Percentiles rank a stretch among this genome's conserved stretches.
phyloP scores from a whole-genome alignment of 2,329 filamentous ascomycete species.

The Fusarium dlaminii region DNA sequence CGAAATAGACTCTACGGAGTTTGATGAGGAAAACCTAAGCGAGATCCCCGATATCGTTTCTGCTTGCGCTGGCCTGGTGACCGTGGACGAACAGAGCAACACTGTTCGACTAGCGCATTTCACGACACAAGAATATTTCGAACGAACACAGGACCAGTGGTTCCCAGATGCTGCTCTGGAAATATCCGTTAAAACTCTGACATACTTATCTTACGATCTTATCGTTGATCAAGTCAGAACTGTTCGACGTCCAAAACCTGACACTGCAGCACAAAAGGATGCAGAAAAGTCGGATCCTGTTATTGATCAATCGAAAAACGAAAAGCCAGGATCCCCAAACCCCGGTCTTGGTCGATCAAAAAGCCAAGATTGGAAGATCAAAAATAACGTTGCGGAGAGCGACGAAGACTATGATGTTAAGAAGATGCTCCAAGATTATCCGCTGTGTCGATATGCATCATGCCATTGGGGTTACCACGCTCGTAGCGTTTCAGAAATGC shows the following conservation, averaged over 20 bases:
- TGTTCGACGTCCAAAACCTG: not conserved
- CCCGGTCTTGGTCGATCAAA: not conserved
- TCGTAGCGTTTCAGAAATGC: not conserved
- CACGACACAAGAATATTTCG: constrained; percentile 57
- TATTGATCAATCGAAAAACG: not conserved
- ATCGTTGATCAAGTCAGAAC: not conserved
- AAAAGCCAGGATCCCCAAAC: constrained; percentile 3
- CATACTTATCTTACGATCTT: not conserved
- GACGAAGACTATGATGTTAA: constrained; percentile 41
- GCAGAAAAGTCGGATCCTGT: not conserved
- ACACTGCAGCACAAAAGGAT: not conserved
- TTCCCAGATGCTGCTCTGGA: not conserved
- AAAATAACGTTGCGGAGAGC: constrained; percentile 43
- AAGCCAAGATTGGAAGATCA: not conserved
- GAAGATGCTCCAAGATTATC: constrained; percentile 45
- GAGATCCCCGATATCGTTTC: constrained; percentile 48
- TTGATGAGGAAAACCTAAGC: constrained; percentile 50
- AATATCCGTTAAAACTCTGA: not conserved
- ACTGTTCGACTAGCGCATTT: constrained; percentile 56
- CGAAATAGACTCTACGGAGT: constrained; percentile 31
- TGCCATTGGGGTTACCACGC: not conserved
- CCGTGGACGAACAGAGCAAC: constrained; percentile 50
- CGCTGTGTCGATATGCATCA: not conserved
- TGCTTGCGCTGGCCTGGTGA: constrained; percentile 54
- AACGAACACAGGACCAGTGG: constrained; percentile 16